These are phyloP conservation scores for Sarocladiaceae sp. DNA, from an alignment of 2,329 filamentous ascomycete species.

Conservation along the genomic window DNA sequence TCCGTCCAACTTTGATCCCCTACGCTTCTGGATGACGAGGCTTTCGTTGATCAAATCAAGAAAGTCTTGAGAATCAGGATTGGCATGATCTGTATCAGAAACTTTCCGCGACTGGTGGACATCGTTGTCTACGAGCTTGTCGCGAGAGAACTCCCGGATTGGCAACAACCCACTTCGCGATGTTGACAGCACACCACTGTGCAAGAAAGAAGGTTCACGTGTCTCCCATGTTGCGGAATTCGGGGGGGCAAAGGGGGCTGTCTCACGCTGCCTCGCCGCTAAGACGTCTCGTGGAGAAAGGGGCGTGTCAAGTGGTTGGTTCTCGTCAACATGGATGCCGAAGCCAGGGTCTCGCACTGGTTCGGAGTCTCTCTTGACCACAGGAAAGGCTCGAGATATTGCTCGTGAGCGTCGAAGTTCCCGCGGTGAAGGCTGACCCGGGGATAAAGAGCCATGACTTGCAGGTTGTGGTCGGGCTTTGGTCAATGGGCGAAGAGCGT, in stretches of 20 bases:
- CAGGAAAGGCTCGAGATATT: not conserved
- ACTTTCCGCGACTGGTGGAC: not conserved
- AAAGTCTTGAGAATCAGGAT: constrained; percentile 3
- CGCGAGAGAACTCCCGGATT: not conserved
- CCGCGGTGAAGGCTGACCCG: not conserved
- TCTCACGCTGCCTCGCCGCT: not conserved
- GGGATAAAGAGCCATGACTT: not conserved
- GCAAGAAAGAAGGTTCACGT: not conserved
- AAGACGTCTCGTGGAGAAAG: not conserved
- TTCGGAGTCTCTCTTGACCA: not conserved
- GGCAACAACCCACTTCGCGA: not conserved
- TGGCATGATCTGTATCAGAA: not conserved
- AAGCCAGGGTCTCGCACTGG: not conserved
- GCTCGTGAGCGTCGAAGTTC: not conserved
- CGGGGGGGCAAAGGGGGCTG: not conserved
- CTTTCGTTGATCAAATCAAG: not conserved
- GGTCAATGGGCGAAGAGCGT: not conserved
- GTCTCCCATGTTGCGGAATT: not conserved
- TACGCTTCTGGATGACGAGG: not conserved
- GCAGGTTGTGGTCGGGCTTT: not conserved
- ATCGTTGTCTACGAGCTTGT: not conserved
- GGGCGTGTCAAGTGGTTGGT: not conserved
- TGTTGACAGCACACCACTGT: not conserved
- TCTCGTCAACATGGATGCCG: not conserved
- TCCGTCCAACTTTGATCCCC: not conserved